phyloP scores from a whole-genome alignment of 495 filamentous ascomycete species.

The Aspergillus sparsus region DNA sequence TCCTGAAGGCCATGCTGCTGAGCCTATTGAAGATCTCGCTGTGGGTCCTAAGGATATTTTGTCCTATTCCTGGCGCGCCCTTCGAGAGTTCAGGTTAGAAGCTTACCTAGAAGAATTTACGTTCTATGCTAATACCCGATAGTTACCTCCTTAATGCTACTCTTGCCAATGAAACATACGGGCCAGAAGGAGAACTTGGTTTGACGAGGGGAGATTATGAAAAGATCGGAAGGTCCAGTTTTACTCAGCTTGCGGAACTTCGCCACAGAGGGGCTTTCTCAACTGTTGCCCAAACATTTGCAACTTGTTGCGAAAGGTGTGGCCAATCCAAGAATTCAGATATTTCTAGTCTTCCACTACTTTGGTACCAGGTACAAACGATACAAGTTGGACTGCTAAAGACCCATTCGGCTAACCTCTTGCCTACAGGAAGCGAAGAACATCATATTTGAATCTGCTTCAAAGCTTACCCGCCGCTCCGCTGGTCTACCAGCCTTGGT shows the following conservation, averaged over 20 bases:
- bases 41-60: constrained; percentile 79
- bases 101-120: background rate
- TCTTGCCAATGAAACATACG: constrained; percentile 40
- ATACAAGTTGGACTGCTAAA: background rate
- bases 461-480: constrained; percentile 83
- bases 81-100: constrained; percentile 83
- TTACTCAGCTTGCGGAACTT: constrained; percentile 77
- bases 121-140: constrained; percentile 39
- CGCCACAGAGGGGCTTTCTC: constrained; percentile 93
- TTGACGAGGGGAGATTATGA: constrained; percentile 43
- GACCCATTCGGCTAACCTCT: constrained; percentile 7
- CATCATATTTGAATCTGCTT: constrained; percentile 68
- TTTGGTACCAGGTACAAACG: constrained; percentile 66
- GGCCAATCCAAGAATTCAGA: constrained; percentile 51
- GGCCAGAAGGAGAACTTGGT: constrained; percentile 34
- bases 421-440: constrained; percentile 53
- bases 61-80: constrained; percentile 88
- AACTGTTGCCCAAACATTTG: constrained; percentile 85
- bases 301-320: constrained; percentile 67
- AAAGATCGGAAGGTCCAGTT: constrained; percentile 66
- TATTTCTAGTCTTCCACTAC: constrained; percentile 40
- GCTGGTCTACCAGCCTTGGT: constrained; percentile 88
- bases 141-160: constrained; percentile 55
- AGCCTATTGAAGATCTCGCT: constrained; percentile 67
- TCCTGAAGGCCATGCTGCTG: constrained; percentile 81